These are phyloP conservation scores for Talaromyces trachyspermus DNA, from an alignment of 495 filamentous ascomycete genomes.

Conservation along the genomic window DNA sequence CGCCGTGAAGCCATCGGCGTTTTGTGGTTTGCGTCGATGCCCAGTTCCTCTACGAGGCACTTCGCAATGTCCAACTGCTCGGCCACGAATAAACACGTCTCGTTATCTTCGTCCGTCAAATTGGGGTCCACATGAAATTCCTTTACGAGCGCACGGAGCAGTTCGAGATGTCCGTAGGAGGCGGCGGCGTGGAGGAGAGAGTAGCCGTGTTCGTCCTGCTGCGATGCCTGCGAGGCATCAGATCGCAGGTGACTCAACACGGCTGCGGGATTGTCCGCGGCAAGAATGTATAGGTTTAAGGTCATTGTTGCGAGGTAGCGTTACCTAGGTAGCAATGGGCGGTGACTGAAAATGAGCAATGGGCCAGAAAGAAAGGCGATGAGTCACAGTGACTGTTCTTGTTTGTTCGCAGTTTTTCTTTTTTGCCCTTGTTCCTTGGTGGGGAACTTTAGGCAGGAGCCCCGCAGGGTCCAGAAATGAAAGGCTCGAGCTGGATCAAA, in stretches of 20 bases:
- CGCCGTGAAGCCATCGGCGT: slow-evolving; percentile 62
- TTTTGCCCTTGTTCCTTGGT: neutral
- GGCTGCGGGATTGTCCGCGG: slow-evolving; percentile 62
- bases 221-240: slow-evolving; percentile 57
- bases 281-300: slow-evolving; percentile 69
- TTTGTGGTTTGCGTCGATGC: slow-evolving; percentile 55
- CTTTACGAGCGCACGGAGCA: slow-evolving; percentile 69
- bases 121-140: slow-evolving; percentile 74
- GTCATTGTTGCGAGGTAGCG: slow-evolving; percentile 24
- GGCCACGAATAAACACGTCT: slow-evolving; percentile 82
- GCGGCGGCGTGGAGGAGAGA: slow-evolving; percentile 86
- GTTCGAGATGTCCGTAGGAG: slow-evolving; percentile 78
- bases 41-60: slow-evolving; percentile 73
- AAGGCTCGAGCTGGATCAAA: slow-evolving; percentile 6
- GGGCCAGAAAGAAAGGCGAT: neutral
- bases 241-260: slow-evolving; percentile 60
- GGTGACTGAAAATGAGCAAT: neutral
- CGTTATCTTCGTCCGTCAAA: slow-evolving; percentile 77
- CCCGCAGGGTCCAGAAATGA: slow-evolving; percentile 7
- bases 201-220: slow-evolving; percentile 78
- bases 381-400: slow-evolving; percentile 3
- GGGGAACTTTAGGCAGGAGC: too few species aligned
- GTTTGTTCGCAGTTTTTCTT: too few species aligned
- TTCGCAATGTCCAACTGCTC: slow-evolving; percentile 71
- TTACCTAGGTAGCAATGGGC: neutral